Percentiles rank a stretch among this genome's conserved stretches.
Conservation (phyloP, 768 basidiomycete genomes). For the Termitomyces bulborhizus region DNA sequence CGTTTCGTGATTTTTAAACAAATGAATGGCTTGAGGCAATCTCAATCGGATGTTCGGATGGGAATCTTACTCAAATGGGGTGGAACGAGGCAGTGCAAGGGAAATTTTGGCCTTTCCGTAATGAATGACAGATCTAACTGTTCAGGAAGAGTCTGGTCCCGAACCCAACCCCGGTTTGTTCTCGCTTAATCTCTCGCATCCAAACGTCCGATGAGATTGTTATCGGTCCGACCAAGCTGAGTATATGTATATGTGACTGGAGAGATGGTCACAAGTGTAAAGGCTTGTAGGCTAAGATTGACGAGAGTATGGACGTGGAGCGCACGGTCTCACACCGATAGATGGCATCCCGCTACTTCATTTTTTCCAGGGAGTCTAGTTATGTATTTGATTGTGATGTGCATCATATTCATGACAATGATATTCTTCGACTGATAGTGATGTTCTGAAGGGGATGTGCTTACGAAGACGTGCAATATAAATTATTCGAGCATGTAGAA, state of each 20-base stretch:
- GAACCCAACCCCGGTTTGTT: conserved; percentile 2
- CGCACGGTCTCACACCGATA: background rate
- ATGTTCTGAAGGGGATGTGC: background rate
- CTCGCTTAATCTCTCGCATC: background rate
- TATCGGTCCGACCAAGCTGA: background rate
- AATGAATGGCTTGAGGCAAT: background rate
- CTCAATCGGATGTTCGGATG: background rate
- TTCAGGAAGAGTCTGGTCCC: background rate
- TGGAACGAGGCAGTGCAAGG: conserved; percentile 9
- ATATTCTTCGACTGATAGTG: background rate
- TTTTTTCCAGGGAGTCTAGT: background rate
- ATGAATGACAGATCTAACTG: background rate
- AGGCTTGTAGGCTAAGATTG: background rate
- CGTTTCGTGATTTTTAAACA: background rate
- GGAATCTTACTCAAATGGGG: background rate
- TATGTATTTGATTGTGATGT: background rate
- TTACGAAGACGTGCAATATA: background rate
- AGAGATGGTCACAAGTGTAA: no score
- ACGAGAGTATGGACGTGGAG: background rate
- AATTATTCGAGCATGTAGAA: background rate
- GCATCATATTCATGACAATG: background rate
- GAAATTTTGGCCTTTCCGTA: conserved; percentile 1
- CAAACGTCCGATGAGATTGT: background rate
- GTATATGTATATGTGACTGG: no score
- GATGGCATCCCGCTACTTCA: background rate